Base-by-base conservation (phyloP, 129 eudicot species). In the Saussurea involucrata region DNA sequence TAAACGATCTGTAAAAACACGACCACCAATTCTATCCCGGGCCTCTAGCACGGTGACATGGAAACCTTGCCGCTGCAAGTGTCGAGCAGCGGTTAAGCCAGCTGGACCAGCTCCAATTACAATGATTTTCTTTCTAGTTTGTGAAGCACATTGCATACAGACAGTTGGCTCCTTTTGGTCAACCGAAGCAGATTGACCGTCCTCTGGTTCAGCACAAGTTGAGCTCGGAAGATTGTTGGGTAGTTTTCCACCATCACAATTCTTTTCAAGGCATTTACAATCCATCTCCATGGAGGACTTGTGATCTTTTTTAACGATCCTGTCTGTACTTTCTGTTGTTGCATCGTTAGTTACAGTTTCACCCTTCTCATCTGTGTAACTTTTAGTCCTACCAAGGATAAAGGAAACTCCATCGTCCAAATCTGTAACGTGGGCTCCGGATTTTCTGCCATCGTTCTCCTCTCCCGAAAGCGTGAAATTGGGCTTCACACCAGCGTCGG, bases 21-120 rank as follows among this genome's bases (percentile, higher is more conserved):
- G 99, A 25, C 99, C 99, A 17, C 99, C 99, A 32, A 92, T 79
- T 89, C 99, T 90, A 86, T 83, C 84, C 78, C 99, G 88, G 33
- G 92, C 96, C 91, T 95, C 99, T 66, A 95, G 84, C 72, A 95
- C 86, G 21, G 88, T 92, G 37, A 90, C 99, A 78, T 76, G 75
- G 69, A 87, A 95, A 63, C 99, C 99, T 75, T 88, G 93, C 65
- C 97, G 88, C 72, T 90, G 92, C 91, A 95, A 84, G 83, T 95
- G 99, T 33, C 97, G 94, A 17, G 99, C 99, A 17, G 99, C 99
- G 42, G 91, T 88, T 76, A 95, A 69, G 68, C 99, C 99, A 80
- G 99, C 96, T 15, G 99, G 99, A 68, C 99, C 99, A 21, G 95
- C 99, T 61, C 99, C 99, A 63, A 95, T 81, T 55, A 95, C 85